A percentile compares a stretch with the other conserved stretches of the same genome.
phyloP scores from a whole-genome alignment of 2,329 filamentous ascomycete species.

The Hypoxylon sp. region DNA sequence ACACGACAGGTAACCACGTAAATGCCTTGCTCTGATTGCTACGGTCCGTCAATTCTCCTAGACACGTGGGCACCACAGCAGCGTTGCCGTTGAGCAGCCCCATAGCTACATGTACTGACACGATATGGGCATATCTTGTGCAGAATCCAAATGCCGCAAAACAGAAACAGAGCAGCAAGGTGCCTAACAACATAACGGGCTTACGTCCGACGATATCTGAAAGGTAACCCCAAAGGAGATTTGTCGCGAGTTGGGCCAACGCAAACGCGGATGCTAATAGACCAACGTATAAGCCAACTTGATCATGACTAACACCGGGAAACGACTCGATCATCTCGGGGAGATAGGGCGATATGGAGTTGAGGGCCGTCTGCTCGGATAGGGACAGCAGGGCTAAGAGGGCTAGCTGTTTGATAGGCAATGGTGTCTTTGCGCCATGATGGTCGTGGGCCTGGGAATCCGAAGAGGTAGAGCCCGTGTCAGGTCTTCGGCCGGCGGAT shows the following conservation, averaged over 20 bases:
- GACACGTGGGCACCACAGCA: slow-evolving; percentile 90
- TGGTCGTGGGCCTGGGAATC: slow-evolving; percentile 53
- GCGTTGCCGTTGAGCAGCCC: slow-evolving; percentile 95
- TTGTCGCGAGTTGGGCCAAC: slow-evolving; percentile 90
- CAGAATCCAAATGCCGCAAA: slow-evolving; percentile 93
- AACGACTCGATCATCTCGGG: slow-evolving; percentile 93
- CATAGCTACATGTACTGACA: slow-evolving; percentile 90
- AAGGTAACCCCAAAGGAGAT: slow-evolving; percentile 91
- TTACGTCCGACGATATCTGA: slow-evolving; percentile 86
- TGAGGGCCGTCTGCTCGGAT: slow-evolving; percentile 95
- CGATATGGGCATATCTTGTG: slow-evolving; percentile 83
- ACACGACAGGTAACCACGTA: slow-evolving; percentile 95
- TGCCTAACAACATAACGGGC: slow-evolving; percentile 85
- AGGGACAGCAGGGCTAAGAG: slow-evolving; percentile 90
- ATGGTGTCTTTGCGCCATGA: slow-evolving; percentile 74
- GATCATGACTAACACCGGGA: slow-evolving; percentile 78
- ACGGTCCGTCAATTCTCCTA: slow-evolving; percentile 95
- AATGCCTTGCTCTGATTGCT: slow-evolving; percentile 96
- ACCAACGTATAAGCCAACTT: slow-evolving; percentile 90
- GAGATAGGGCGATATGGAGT: slow-evolving; percentile 95
- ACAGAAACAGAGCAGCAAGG: slow-evolving; percentile 83
- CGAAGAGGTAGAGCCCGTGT: slow-evolving; percentile 53
- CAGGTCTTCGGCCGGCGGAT: slow-evolving; percentile 66
- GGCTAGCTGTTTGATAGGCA: slow-evolving; percentile 86
- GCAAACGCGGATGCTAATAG: slow-evolving; percentile 92